These are phyloP conservation scores for Hygrophorus pudorinus DNA, from an alignment of 768 basidiomycete genomes.

Conservation along the genomic window DNA sequence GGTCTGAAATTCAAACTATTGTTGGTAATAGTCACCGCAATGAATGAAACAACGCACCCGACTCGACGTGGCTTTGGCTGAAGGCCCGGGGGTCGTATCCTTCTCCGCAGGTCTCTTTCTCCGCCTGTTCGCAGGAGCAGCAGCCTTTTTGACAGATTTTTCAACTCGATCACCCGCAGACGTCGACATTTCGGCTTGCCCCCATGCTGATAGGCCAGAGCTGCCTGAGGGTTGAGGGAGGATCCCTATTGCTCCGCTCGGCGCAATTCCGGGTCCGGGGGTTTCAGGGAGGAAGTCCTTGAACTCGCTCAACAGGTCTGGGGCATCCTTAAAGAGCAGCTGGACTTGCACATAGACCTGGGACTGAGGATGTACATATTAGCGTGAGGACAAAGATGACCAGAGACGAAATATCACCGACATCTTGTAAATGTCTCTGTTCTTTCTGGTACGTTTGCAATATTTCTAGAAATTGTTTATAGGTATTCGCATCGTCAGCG, in stretches of 20 bases:
- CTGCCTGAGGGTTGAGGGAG: constrained; percentile 32
- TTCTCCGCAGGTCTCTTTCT: constrained; percentile 60
- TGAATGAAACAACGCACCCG: constrained; percentile 28
- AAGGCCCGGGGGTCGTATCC: constrained; percentile 52
- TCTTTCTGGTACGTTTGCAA: constrained; percentile 85
- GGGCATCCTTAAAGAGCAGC: constrained; percentile 70
- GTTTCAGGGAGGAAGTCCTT: constrained; percentile 72
- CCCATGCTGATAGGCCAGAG: constrained; percentile 30
- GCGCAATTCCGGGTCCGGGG: constrained; percentile 29
- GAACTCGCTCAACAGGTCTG: constrained; percentile 73
- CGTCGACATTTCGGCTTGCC: constrained; percentile 24
- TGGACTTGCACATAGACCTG: constrained; percentile 80
- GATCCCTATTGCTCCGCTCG: constrained; percentile 32
- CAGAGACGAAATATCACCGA: constrained; percentile 27
- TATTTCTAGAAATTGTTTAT: constrained; percentile 85
- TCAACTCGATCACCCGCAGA: constrained; percentile 26
- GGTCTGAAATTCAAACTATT: constrained; percentile 24
- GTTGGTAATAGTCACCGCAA: background rate
- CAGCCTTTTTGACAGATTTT: constrained; percentile 33
- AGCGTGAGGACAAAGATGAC: constrained; percentile 7
- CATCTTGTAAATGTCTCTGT: constrained; percentile 61
- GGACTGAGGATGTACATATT: constrained; percentile 25
- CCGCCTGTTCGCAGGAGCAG: constrained; percentile 34
- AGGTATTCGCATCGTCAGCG: constrained; percentile 81
- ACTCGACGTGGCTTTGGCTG: constrained; percentile 36